Conservation (phyloP, 768 basidiomycete genomes). For the Ramaria sp. region DNA sequence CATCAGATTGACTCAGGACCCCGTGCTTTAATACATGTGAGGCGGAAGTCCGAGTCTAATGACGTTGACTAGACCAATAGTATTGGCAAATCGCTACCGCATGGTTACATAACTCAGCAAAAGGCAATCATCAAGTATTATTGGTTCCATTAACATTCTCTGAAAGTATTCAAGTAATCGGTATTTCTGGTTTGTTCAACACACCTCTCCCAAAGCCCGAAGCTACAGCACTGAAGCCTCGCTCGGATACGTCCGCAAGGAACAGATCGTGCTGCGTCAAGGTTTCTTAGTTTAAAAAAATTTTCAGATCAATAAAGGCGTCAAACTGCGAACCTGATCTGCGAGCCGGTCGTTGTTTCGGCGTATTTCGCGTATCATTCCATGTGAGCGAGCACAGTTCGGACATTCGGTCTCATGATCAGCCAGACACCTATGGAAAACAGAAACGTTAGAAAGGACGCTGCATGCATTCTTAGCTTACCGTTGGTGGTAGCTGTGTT, state of each 20-base stretch:
- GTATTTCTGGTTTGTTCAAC: constrained; percentile 22
- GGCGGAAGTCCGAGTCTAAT: too few relatives aligned
- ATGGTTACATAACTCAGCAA: too few relatives aligned
- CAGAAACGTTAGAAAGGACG: not conserved
- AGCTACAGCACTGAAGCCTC: constrained; percentile 63
- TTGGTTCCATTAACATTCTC: too few relatives aligned
- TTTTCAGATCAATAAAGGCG: not conserved
- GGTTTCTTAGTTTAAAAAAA: not conserved
- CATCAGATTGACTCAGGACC: too few relatives aligned
- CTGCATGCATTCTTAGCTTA: constrained; percentile 21
- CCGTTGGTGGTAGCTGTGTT: constrained; percentile 95
- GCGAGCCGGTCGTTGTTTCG: constrained; percentile 76
- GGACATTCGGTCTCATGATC: constrained; percentile 90
- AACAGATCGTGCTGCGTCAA: constrained; percentile 50
- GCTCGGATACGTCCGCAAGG: constrained; percentile 58
- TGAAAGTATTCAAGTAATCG: too few relatives aligned
- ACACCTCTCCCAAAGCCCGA: constrained; percentile 59
- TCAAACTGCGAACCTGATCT: constrained; percentile 32
- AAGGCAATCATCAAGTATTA: too few relatives aligned
- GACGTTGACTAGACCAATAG: too few relatives aligned
- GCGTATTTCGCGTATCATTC: constrained; percentile 82
- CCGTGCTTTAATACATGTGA: too few relatives aligned
- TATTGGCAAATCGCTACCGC: too few relatives aligned
- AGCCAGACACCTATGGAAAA: constrained; percentile 57
- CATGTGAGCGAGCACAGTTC: constrained; percentile 75